These are phyloP conservation scores for Pleurotus giganteus DNA, from an alignment of 768 basidiomycete species.

Conservation along the genomic window DNA sequence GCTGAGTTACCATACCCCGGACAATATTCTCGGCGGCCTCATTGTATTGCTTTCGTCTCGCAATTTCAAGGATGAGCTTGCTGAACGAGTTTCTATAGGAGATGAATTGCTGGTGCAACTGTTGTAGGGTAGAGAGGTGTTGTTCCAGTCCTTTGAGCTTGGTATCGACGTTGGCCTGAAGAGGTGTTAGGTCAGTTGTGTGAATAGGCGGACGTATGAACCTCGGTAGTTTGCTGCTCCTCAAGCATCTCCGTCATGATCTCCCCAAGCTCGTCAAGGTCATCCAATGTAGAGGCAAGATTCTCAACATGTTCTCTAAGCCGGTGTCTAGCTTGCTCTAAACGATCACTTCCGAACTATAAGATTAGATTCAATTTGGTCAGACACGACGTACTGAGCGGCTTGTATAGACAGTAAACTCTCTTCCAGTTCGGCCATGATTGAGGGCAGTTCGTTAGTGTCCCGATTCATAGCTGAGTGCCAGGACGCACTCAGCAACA, in stretches of 20 bases:
- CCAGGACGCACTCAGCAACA: no score
- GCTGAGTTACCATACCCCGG: constrained; percentile 58
- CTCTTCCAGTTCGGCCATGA: constrained; percentile 71
- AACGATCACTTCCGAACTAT: constrained; percentile 42
- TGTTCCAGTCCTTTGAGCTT: constrained; percentile 56
- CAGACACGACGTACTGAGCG: constrained; percentile 47
- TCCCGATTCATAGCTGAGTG: constrained; percentile 77
- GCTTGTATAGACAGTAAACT: constrained; percentile 49
- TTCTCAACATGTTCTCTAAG: constrained; percentile 48
- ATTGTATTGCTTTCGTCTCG: constrained; percentile 61
- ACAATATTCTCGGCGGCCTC: constrained; percentile 67
- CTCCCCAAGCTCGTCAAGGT: constrained; percentile 74
- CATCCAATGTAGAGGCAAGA: constrained; percentile 50
- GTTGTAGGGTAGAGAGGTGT: constrained; percentile 59
- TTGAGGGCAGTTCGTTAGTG: constrained; percentile 71
- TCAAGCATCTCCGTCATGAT: constrained; percentile 79
- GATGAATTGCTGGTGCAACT: constrained; percentile 64
- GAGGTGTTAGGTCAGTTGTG: neutral
- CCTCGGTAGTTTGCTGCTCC: constrained; percentile 69
- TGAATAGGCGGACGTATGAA: constrained; percentile 21
- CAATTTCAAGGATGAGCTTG: constrained; percentile 72
- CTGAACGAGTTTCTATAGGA: constrained; percentile 73
- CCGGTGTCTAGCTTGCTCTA: constrained; percentile 41
- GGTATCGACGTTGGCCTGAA: constrained; percentile 49
- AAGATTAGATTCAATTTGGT: constrained; percentile 5